Conservation (phyloP, 2,329 filamentous ascomycete genomes). For the Exophiala calicioides region DNA sequence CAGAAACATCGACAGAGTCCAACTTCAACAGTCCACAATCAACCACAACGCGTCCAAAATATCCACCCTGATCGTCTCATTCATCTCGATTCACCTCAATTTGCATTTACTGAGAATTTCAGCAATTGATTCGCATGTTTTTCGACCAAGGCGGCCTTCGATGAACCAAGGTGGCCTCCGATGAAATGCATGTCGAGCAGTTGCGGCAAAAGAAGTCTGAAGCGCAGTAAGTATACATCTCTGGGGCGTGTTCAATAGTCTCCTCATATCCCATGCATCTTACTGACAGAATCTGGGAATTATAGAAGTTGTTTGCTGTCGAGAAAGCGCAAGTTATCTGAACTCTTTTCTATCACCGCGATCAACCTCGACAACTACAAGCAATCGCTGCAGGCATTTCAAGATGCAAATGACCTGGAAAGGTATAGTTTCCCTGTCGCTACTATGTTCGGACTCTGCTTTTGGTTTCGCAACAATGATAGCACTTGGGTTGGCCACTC, state of each 20-base stretch:
- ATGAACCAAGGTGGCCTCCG: too few species aligned
- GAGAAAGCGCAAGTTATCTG: slow-evolving; percentile 87
- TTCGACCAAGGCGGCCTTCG: slow-evolving; percentile 35
- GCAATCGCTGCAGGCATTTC: slow-evolving; percentile 54
- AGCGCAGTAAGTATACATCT: slow-evolving; percentile 50
- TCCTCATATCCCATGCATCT: slow-evolving; percentile 33
- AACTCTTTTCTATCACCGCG: slow-evolving; percentile 81
- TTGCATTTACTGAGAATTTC: slow-evolving; percentile 41
- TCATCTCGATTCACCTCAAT: slow-evolving; percentile 45
- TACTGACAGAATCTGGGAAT: slow-evolving; percentile 40
- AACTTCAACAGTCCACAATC: slow-evolving; percentile 35
- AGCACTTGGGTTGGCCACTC: slow-evolving; percentile 7
- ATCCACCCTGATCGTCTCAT: slow-evolving; percentile 49
- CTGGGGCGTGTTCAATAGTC: slow-evolving; percentile 32
- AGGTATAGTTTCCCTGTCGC: slow-evolving; percentile 49
- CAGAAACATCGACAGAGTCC: too few species aligned
- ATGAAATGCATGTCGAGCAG: slow-evolving; percentile 43
- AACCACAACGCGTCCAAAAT: slow-evolving; percentile 43
- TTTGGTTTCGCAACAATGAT: slow-evolving; percentile 11
- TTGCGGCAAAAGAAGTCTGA: slow-evolving; percentile 52
- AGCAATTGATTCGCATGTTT: slow-evolving; percentile 53
- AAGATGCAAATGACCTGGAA: slow-evolving; percentile 59
- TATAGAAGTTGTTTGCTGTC: slow-evolving; percentile 64
- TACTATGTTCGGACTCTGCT: slow-evolving; percentile 8
- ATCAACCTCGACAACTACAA: slow-evolving; percentile 56